A percentile compares a stretch with the other conserved stretches of the same genome.
Conservation (phyloP, 176 grass and related monocot genomes). For the maize (Zea mays) region Zm-B73-REFERENCE-NAM-5.0 NC_050098.1:213863501-213864000, state of each 20-base stretch:
- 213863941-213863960: neutral
- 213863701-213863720: too few relatives aligned
- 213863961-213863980: neutral
- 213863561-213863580: neutral
- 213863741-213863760: neutral
- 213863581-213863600: too few relatives aligned
- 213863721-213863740: too few relatives aligned
- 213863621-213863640: too few relatives aligned
- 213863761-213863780: neutral
- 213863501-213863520: too few relatives aligned
- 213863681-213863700: too few relatives aligned
- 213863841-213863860: neutral
- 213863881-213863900: conserved; percentile 3
- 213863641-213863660: too few relatives aligned
- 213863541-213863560: too few relatives aligned
- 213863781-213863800: neutral
- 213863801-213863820: neutral
- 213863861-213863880: neutral
- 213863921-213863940: neutral
- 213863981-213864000: too few relatives aligned
- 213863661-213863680: too few relatives aligned
- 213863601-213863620: too few relatives aligned
- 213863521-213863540: too few relatives aligned
- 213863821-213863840: neutral
- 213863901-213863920: neutral